Percentiles rank a stretch among this genome's conserved stretches.
Evolutionary conservation across 768 basidiomycete species (phyloP).

Genomic region (Kondoa subrosea): DNA sequence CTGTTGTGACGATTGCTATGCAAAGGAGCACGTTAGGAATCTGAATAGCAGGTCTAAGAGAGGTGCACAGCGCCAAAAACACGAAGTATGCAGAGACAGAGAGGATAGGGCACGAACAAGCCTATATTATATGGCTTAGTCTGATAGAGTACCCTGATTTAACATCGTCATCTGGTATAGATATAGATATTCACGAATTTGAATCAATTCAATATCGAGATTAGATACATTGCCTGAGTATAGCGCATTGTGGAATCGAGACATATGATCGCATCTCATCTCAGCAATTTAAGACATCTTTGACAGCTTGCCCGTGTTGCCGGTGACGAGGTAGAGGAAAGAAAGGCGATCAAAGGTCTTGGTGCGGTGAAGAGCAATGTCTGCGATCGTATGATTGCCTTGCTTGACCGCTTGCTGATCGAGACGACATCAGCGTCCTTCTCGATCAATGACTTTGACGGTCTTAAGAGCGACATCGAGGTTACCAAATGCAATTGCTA

Average conservation of each 20-base stretch:
- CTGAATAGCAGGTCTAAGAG: too few species aligned
- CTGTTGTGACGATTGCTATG: too few species aligned
- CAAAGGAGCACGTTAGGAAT: too few species aligned
- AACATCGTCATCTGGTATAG: too few species aligned
- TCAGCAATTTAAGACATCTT: conserved; percentile 99
- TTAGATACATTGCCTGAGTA: conserved; percentile 82
- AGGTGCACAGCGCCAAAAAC: too few species aligned
- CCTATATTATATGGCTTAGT: too few species aligned
- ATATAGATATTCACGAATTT: too few species aligned
- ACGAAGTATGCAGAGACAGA: too few species aligned
- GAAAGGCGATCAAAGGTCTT: conserved; percentile 96
- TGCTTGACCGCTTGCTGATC: conserved; percentile 93
- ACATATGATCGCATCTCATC: conserved; percentile 91
- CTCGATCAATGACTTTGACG: conserved; percentile 65
- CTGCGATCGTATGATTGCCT: conserved; percentile 93
- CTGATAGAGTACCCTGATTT: too few species aligned
- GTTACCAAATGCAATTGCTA: conserved; percentile 96
- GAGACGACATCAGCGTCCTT: conserved; percentile 81
- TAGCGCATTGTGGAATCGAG: conserved; percentile 90
- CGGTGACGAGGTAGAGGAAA: conserved; percentile 86
- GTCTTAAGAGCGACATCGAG: conserved; percentile 90
- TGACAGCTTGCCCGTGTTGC: conserved; percentile 75
- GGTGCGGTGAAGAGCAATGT: conserved; percentile 92
- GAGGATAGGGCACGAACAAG: too few species aligned
- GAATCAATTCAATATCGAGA: too few species aligned